phyloP scores from a whole-genome alignment of 345 rosid species.

The Melaleuca quinquenervia region DNA sequence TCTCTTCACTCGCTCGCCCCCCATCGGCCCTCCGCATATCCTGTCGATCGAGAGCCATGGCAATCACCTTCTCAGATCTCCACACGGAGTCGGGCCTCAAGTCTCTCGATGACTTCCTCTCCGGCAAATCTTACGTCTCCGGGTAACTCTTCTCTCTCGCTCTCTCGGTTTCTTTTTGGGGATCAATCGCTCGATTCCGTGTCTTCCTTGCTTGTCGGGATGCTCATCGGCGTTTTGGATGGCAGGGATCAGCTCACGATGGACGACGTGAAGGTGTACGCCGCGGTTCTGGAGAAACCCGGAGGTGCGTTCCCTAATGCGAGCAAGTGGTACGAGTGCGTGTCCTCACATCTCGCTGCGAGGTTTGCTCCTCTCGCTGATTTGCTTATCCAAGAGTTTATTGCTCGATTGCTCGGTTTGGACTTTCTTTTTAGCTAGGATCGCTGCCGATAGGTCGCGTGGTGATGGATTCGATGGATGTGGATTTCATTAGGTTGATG shows the following conservation, averaged over 20 bases:
- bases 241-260: conserved; percentile 38
- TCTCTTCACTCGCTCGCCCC: not conserved
- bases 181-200: not conserved
- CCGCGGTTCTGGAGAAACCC: conserved; percentile 51
- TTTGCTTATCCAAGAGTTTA: not conserved
- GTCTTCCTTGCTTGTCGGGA: not conserved
- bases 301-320: conserved; percentile 57
- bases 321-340: conserved; percentile 64
- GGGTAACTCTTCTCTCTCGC: conserved; percentile 24
- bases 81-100: conserved; percentile 79
- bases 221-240: not conserved
- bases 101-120: conserved; percentile 59
- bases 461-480: not conserved
- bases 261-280: conserved; percentile 83
- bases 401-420: not conserved
- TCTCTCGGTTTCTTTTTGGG: not conserved
- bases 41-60: conserved; percentile 29
- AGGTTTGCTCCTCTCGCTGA: conserved; percentile 27
- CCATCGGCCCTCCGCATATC: not conserved
- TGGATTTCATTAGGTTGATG: not conserved
- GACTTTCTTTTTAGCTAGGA: not conserved
- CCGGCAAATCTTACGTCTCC: conserved; percentile 65
- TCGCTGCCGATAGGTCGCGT: not conserved
- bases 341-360: conserved; percentile 51
- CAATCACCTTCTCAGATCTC: conserved; percentile 72